Evolutionary conservation across 352 stramenopile genomes (phyloP).

Genomic region (Pythium dissimile): DNA sequence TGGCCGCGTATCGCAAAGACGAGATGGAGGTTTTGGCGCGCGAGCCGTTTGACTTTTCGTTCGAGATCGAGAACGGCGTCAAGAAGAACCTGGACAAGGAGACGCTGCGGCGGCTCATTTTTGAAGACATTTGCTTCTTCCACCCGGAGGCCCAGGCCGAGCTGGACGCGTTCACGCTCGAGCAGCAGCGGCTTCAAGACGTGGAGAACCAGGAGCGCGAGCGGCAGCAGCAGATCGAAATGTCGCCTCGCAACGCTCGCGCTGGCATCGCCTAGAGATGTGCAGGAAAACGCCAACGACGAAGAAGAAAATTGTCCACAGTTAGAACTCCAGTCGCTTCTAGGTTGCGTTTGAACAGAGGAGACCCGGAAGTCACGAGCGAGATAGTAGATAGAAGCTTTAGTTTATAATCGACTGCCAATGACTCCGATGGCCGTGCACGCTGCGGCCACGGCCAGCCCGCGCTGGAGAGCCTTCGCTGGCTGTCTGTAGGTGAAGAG

Average conservation of each 20-base stretch:
- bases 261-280: slow-evolving; percentile 17
- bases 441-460: slow-evolving; percentile 38
- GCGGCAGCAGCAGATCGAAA: slow-evolving; percentile 19
- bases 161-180: slow-evolving; percentile 43
- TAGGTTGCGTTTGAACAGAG: background rate
- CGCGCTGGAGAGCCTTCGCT: slow-evolving; percentile 43
- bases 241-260: slow-evolving; percentile 9
- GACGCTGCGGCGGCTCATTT: slow-evolving; percentile 74
- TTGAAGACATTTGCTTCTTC: slow-evolving; percentile 85
- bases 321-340: too few relatives aligned
- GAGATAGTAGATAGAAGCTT: background rate
- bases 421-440: slow-evolving; percentile 34
- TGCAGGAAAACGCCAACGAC: too few relatives aligned
- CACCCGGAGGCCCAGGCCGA: slow-evolving; percentile 67
- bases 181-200: slow-evolving; percentile 40
- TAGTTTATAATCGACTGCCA: slow-evolving; percentile 19
- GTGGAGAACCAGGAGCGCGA: slow-evolving; percentile 24
- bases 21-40: slow-evolving; percentile 39
- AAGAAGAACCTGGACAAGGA: slow-evolving; percentile 69
- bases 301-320: too few relatives aligned
- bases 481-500: slow-evolving; percentile 53
- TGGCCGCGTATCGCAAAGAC: slow-evolving; percentile 54
- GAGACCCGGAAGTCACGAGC: background rate
- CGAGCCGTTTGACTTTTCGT: slow-evolving; percentile 77
- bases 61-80: slow-evolving; percentile 53